phyloP scores from a whole-genome alignment of 768 basidiomycete genomes.

The Xerocomellus intermedius region DNA sequence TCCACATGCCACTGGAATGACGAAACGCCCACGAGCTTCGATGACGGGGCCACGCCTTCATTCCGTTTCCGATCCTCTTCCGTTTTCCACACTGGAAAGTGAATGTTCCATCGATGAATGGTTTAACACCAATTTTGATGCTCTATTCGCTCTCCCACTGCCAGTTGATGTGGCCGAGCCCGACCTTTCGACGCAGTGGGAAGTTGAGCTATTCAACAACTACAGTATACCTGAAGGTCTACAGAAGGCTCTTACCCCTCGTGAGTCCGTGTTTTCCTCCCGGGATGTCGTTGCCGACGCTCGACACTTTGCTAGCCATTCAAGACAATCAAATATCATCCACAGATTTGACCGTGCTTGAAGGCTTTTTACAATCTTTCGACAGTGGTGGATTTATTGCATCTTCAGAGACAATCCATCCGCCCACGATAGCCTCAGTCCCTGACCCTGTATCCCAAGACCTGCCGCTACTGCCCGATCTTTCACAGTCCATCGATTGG shows the following conservation, averaged over 20 bases:
- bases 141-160: constrained; percentile 24
- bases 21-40: constrained; percentile 30
- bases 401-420: not conserved
- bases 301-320: not conserved
- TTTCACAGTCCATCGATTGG: constrained; percentile 13
- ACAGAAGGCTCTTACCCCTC: not conserved
- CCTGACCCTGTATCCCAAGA: not conserved
- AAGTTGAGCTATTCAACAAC: constrained; percentile 35
- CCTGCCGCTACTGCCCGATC: not conserved
- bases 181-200: constrained; percentile 26
- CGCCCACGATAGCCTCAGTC: not conserved
- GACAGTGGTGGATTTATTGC: not conserved
- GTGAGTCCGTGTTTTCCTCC: not conserved
- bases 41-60: constrained; percentile 19
- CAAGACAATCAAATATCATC: not conserved
- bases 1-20: constrained; percentile 6
- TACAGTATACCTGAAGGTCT: constrained; percentile 16
- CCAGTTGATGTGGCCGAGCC: constrained; percentile 20
- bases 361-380: constrained; percentile 7
- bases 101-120: constrained; percentile 34
- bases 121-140: constrained; percentile 29
- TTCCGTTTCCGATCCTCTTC: constrained; percentile 33
- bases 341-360: too few species aligned
- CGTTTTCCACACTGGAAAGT: constrained; percentile 8
- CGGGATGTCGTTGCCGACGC: not conserved